Base-by-base conservation (phyloP, 352 stramenopile genomes). In the Pythium dissimile region DNA sequence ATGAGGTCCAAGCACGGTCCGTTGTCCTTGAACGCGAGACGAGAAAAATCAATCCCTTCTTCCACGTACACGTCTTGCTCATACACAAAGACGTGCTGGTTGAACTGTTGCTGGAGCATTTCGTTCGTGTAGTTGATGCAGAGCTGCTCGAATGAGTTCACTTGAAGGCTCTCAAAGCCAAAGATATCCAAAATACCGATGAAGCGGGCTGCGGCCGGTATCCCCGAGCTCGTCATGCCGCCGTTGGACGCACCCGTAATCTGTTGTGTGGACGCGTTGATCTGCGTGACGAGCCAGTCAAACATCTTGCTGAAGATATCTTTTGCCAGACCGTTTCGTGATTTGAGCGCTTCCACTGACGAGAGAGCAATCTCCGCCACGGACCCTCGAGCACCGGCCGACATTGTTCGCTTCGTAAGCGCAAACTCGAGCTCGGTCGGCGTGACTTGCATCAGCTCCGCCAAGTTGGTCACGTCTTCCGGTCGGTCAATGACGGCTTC, bases 101-200 rank as follows among this genome's bases (percentile, higher is more conserved):
- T 98, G 70, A 96, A 97, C 59, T 95, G 86, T 59, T 96, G 86
- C 69, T 98, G 93, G 8, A 98, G 72, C 89, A 97, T 98, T 66
- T 98, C 93, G 66, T 98, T 98, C 41, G 88, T 97, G 70, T 96
- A 98, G 73, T 98, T 98, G 72, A 98, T 98, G 64, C 93, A 98
- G 11, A 98, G 75, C 59, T 99, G 96, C 72, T 98, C 93, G 49
- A 98, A 98, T 18, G 86, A 97, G 66, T 96, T 96, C 27, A 87
- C 72, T 60, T 97, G 77, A 51, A 98, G 85, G 35, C 78, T 93
- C 72, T 99, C 96, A 67, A 99, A 99, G 3, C 96, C 95, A 69
- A 98, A 99, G 45, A 99, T 98, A 75, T 99, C 96, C 38, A 98
- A 70, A 37, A 98, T 96, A 54, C 93, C 92, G 71, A 98, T 98